These are phyloP conservation scores for Suillus cothurnatus DNA, from an alignment of 768 basidiomycete genomes.

Conservation along the genomic window DNA sequence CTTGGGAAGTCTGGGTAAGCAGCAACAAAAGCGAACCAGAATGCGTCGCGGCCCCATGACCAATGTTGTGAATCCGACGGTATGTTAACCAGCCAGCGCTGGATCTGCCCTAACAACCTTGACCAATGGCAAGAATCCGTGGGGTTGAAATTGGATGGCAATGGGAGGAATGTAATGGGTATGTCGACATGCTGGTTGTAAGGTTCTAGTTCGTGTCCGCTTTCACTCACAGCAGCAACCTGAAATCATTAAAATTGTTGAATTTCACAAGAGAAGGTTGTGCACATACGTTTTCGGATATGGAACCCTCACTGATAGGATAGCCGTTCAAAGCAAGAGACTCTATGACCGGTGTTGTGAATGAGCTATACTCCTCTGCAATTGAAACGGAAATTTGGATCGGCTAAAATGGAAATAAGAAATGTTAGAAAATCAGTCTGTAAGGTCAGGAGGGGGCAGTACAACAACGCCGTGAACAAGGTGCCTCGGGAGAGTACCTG, in stretches of 20 bases:
- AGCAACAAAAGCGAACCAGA: constrained; percentile 14
- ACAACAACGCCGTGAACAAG: background rate
- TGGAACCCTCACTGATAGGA: background rate
- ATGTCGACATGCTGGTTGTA: background rate
- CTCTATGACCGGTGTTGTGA: background rate
- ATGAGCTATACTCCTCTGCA: constrained; percentile 4
- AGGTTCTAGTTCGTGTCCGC: background rate
- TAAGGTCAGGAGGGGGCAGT: background rate
- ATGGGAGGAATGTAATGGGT: constrained; percentile 5
- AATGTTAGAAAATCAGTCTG: background rate
- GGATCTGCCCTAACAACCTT: background rate
- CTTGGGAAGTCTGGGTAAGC: constrained; percentile 10
- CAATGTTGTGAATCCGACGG: constrained; percentile 5
- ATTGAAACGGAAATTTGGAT: constrained; percentile 8
- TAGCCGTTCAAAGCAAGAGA: background rate
- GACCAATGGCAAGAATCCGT: constrained; percentile 1
- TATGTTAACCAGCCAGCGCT: constrained; percentile 8
- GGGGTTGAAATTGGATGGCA: background rate
- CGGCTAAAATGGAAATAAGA: constrained; percentile 4
- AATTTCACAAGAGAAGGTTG: background rate
- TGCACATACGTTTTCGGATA: background rate
- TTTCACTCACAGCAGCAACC: background rate
- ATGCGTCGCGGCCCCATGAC: constrained; percentile 7
- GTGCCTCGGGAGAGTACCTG: constrained; percentile 7
- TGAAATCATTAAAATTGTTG: background rate